Evolutionary conservation across 306 rosid genomes (phyloP).

Genomic region (Rosa chinensis): DNA sequence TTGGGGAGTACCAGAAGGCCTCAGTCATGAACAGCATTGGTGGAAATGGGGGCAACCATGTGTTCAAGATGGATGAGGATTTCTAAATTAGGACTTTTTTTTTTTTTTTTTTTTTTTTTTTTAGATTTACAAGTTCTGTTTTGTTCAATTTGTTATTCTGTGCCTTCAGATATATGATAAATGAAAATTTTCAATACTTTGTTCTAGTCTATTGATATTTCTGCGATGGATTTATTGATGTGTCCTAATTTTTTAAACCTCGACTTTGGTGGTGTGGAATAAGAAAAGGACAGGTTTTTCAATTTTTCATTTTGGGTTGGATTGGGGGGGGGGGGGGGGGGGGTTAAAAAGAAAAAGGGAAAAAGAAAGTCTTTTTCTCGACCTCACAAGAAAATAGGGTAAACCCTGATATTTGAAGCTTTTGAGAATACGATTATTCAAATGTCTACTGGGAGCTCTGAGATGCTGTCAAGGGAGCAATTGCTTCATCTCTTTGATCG

Average conservation of each 20-base stretch:
- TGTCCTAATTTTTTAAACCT: too few relatives aligned
- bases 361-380: neutral
- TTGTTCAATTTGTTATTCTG: neutral
- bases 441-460: conserved; percentile 27
- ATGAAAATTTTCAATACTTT: neutral
- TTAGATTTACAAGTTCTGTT: neutral
- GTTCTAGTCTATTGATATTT: too few relatives aligned
- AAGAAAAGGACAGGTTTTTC: neutral
- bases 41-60: conserved; percentile 47
- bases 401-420: neutral
- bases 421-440: neutral
- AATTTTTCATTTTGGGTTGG: neutral
- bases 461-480: conserved; percentile 57
- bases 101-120: neutral
- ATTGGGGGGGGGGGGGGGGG: too few relatives aligned
- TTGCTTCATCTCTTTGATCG: conserved; percentile 71
- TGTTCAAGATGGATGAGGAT: conserved; percentile 66
- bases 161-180: neutral
- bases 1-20: conserved; percentile 85
- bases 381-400: neutral
- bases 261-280: neutral
- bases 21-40: conserved; percentile 72
- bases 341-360: neutral
- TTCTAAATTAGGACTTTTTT: conserved; percentile 27
- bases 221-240: too few relatives aligned